Conservation (phyloP, 805 yeast species). For the Hanseniaspora thailandica region DNA sequence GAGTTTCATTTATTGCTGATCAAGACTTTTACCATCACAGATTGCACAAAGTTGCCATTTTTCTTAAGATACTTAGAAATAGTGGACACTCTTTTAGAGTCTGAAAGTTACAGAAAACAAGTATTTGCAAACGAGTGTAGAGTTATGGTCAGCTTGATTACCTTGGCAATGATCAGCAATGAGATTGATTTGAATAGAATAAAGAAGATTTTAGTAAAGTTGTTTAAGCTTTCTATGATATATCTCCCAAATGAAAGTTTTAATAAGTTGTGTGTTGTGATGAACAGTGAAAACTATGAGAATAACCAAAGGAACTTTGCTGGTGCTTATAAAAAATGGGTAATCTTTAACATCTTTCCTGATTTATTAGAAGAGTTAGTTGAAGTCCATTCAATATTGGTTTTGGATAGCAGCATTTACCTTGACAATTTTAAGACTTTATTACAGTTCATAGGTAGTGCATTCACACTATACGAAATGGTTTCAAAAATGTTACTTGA, state of each 20-base stretch:
- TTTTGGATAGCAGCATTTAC: neutral
- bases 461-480: neutral
- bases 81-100: neutral
- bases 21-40: neutral
- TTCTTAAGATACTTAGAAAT: neutral
- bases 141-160: neutral
- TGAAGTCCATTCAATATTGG: neutral
- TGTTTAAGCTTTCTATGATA: neutral
- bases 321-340: neutral
- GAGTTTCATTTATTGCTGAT: conserved; percentile 8
- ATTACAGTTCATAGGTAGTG: neutral
- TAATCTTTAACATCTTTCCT: neutral
- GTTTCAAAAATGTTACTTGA: neutral
- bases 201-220: neutral
- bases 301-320: neutral
- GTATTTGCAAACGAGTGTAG: neutral
- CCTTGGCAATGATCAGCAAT: neutral
- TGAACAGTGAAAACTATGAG: neutral
- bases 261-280: neutral
- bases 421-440: neutral
- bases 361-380: neutral
- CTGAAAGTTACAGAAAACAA: neutral
- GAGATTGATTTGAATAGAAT: too few species aligned
- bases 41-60: neutral
- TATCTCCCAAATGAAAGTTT: neutral